These are phyloP conservation scores for Cladophialophora chaetospira DNA, from an alignment of 2,329 filamentous ascomycete species.

Conservation along the genomic window DNA sequence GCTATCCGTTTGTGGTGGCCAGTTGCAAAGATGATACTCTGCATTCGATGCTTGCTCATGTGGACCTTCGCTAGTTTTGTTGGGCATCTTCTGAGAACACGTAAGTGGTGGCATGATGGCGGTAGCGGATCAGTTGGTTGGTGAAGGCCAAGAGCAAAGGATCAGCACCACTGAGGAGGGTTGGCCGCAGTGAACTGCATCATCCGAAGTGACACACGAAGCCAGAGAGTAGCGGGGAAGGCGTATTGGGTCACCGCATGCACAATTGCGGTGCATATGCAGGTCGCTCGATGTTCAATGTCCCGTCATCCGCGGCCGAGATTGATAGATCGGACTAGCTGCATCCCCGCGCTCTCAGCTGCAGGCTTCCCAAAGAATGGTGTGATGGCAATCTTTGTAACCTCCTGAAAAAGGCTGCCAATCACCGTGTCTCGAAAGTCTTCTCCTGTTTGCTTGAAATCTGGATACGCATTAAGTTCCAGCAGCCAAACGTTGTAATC, in stretches of 20 bases:
- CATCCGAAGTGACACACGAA: no score
- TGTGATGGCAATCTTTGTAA: conserved; percentile 66
- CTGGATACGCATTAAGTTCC: conserved; percentile 94
- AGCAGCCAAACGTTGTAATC: conserved; percentile 70
- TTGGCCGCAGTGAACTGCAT: neutral
- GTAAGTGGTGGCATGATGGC: neutral
- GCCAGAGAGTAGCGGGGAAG: no score
- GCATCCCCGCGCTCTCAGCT: conserved; percentile 24
- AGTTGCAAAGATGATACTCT: neutral
- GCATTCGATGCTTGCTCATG: neutral
- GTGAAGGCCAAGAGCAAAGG: neutral
- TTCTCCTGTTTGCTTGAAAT: conserved; percentile 87
- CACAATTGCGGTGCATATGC: no score
- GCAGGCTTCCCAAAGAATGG: conserved; percentile 62
- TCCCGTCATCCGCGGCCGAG: conserved; percentile 42
- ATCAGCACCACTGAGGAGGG: neutral
- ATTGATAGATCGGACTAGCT: conserved; percentile 49
- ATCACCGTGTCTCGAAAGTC: conserved; percentile 70
- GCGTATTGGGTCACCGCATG: no score
- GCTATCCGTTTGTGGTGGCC: neutral
- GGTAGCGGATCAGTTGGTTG: neutral
- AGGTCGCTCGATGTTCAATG: conserved; percentile 8
- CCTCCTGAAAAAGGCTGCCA: conserved; percentile 72
- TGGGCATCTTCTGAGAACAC: neutral
- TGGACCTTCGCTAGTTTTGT: neutral